A percentile compares a stretch with the other conserved stretches of the same genome.
These are phyloP conservation scores for Decorospora gaudefroyi DNA, from an alignment of 2,329 filamentous ascomycete genomes.

Conservation along the genomic window DNA sequence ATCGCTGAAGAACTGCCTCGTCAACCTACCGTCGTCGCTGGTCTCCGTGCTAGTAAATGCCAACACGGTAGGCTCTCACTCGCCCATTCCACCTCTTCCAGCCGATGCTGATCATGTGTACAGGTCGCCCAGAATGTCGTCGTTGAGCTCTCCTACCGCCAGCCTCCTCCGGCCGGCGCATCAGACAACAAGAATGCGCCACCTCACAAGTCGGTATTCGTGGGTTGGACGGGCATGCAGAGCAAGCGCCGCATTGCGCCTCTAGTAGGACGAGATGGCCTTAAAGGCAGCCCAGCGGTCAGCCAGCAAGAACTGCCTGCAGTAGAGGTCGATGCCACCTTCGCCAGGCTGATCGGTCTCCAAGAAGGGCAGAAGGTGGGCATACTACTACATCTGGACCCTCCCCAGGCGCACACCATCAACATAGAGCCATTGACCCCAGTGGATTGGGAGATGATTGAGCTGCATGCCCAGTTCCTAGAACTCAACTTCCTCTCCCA, in stretches of 20 bases:
- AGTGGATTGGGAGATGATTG: conserved; percentile 98
- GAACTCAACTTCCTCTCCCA: conserved; percentile 92
- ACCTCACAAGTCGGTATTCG: conserved; percentile 71
- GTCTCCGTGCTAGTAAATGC: conserved; percentile 84
- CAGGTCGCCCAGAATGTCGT: conserved; percentile 94
- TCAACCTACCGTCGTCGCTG: conserved; percentile 85
- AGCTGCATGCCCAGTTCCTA: conserved; percentile 92
- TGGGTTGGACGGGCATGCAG: conserved; percentile 98
- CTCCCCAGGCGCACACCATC: conserved; percentile 87
- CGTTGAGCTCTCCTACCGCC: conserved; percentile 82
- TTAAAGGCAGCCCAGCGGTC: conserved; percentile 61
- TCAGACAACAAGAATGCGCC: conserved; percentile 49
- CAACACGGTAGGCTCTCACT: conserved; percentile 71
- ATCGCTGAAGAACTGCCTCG: conserved; percentile 84
- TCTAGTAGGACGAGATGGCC: conserved; percentile 73
- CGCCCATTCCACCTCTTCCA: background rate
- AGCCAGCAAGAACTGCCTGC: conserved; percentile 76
- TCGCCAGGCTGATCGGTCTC: conserved; percentile 76
- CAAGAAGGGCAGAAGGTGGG: conserved; percentile 77
- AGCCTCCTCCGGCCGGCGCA: conserved; percentile 54
- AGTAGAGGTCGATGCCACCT: conserved; percentile 85
- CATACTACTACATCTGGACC: conserved; percentile 79
- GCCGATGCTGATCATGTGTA: conserved; percentile 55
- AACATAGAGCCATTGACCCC: conserved; percentile 95
- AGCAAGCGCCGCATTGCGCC: conserved; percentile 81